Base-by-base conservation (phyloP, 1,284 basidiomycete genomes). In the Rugosomyces carneus region DNA sequence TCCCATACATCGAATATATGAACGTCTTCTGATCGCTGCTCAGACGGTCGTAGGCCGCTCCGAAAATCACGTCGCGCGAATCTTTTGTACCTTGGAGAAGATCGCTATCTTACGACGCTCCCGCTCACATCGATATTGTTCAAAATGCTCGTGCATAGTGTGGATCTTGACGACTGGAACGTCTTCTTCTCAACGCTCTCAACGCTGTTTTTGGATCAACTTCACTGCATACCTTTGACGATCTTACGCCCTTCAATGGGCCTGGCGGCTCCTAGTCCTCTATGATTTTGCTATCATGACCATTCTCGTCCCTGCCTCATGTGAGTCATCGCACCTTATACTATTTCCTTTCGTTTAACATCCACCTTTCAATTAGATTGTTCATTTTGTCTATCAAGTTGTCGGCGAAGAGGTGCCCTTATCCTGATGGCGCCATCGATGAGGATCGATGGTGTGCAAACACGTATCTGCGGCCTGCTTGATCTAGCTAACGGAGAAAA, bases 161-260 rank as follows among this genome's bases (percentile, higher is more conserved):
- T 95, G 23, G 92, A 93, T 5, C 93, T 93, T 0, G 90, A 92
- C 57, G 86, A 91, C 57, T 97, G 93, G 91, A 85, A 85, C 61
- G 86, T 99, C 37, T 68, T 99, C 53, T 72, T 99, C n/a, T n/a
- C n/a, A n/a, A n/a, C n/a, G n/a, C n/a, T 96, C 93, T 9, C 95
- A 99, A 65, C 84, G 94, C 71, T 88, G 94, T 71, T 87, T 93
- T 59, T 99, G 96, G 96, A 99, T 99, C 71, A 99, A 99, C 72
- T 98, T 93, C 31, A 99, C 95, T 0, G 24, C 95, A 99, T 72
- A 99, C 99, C 65, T 71, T 99, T 50, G 89, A 84, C 41, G 95
- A 98, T 64, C 75, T 99, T 31, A 73, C 97, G 51, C 92, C 92
- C 71, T 71, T 97, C 58, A 90, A 94, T 37, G 86, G 93, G 53